Base-by-base conservation (phyloP, 1,139 yeast species). In the Geotrichum europaeum region DNA sequence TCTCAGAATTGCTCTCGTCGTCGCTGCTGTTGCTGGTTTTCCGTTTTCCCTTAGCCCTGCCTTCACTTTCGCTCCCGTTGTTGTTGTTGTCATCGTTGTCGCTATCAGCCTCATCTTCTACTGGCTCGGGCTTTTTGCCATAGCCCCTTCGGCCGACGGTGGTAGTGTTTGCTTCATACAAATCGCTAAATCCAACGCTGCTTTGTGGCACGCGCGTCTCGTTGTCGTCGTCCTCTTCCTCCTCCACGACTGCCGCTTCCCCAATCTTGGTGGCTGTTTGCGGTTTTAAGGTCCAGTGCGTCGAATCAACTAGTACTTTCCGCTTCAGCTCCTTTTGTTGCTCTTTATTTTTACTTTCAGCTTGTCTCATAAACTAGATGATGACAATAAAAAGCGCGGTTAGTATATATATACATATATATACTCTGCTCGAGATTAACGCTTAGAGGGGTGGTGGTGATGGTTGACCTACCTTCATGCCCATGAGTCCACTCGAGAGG, bases 261-360 rank as follows among this genome's bases (percentile, higher is more conserved):
- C 1, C 18, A 3, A 15, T 36, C 45, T 13, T 28, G 32, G 47
- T 9, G 18, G 43, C 18, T 9, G 47, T 9, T 15, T 40, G 47
- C 10, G 49, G 32, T 32, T 28, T 56, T n/a, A 81, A 72, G 24
- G 74, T 76, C 89, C 89, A 85, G 73, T 82, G 86, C 36, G 86
- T 84, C 22, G 73, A 62, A 69, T 83, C 88, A 55, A 74, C 75
- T 32, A 81, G 69, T 64, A 77, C 81, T 57, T 72, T 76, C 34
- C 67, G 68, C 24, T 70, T 66, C 43, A 74, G 77, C 49, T 76
- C 78, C 34, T 72, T 73, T 53, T 72, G 71, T 51, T 72, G 68
- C 50, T 71, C 74, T 59, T 70, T 74, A 57, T 70, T 73, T 55
- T 66, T 69, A 24, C 70, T 69, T 51, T 73, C 77, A 3, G 78